Conservation (phyloP, 2,329 filamentous ascomycete genomes). For the Trichoderma hamatum region DNA sequence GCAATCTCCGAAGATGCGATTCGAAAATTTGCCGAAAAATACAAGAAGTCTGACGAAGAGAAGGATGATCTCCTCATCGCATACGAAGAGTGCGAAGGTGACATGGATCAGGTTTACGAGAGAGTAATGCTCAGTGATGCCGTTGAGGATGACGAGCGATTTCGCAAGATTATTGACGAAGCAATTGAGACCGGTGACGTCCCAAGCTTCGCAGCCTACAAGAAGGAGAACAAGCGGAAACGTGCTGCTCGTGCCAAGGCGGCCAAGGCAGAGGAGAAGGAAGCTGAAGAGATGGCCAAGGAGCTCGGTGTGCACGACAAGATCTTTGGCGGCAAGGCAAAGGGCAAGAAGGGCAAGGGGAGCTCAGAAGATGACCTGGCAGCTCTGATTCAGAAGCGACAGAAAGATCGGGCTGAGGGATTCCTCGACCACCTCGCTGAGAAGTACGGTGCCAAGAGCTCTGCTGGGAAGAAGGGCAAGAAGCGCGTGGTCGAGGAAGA, state of each 20-base stretch:
- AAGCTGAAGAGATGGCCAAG: slow-evolving; percentile 75
- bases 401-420: slow-evolving; percentile 60
- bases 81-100: slow-evolving; percentile 72
- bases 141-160: slow-evolving; percentile 81
- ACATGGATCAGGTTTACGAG: slow-evolving; percentile 78
- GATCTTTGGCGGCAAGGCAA: slow-evolving; percentile 57
- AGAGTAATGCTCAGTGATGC: slow-evolving; percentile 85
- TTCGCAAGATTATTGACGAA: slow-evolving; percentile 76
- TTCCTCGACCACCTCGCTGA: slow-evolving; percentile 77
- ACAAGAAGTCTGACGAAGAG: slow-evolving; percentile 88
- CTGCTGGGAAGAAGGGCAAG: slow-evolving; percentile 56
- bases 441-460: slow-evolving; percentile 64
- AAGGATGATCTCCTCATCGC: slow-evolving; percentile 73
- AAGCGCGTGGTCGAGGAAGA: slow-evolving; percentile 55
- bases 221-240: slow-evolving; percentile 70
- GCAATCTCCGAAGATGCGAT: slow-evolving; percentile 76
- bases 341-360: slow-evolving; percentile 49
- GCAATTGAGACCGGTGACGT: slow-evolving; percentile 75
- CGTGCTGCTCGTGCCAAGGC: slow-evolving; percentile 61
- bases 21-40: slow-evolving; percentile 72
- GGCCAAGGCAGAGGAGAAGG: slow-evolving; percentile 67
- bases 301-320: slow-evolving; percentile 75
- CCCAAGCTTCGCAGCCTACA: slow-evolving; percentile 67
- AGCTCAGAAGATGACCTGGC: slow-evolving; percentile 61
- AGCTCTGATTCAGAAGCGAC: slow-evolving; percentile 74